Evolutionary conservation across 805 yeast genomes (phyloP), one percentile per base, ranked within the genome.

Genomic region (Candida nanaspora): DNA sequence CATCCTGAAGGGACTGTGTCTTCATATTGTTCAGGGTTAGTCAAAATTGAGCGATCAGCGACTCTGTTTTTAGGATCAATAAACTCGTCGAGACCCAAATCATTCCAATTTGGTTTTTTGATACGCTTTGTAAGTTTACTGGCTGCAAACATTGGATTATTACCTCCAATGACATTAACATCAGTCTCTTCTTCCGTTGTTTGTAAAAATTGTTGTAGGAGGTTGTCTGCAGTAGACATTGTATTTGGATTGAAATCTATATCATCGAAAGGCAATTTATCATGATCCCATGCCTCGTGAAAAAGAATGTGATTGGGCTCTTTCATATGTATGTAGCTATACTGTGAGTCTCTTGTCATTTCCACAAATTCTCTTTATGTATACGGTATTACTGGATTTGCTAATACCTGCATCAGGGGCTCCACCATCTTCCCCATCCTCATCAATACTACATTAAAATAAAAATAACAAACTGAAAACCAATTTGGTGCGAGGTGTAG

Each of bases 221-320:
- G 37, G 38, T 59, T 57, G 6, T 46, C 47, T 10, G 47, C 42
- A 36, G 41, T 39, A 34, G 41, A 44, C 21, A 43, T 46, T 6
- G 40, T 39, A 11, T 41, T 41, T 15, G 53, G 46, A 26, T 51
- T 49, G 25, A 59, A 44, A 15, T 59, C 65, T 2, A 62, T 51
- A 34, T 61, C 66, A 35, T 61, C 66, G 45, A 46, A 61, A 2
- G 57, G 56, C 15, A 61, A 41, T 21, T 41, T 47, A 31, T 59
- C 63, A 5, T 45, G 35, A 8, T 55, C 56, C 67, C 66, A 62
- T 25, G 45, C 49, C 41, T 62, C 65, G 25, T 46, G 48, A 37
- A 56, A 59, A 6, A 60, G 36, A n/a, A 59, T 55, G 39, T 56
- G 55, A 10, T 46, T 47, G 2, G 60, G 62, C 19, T 55, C 47